Conservation (phyloP, 2,329 filamentous ascomycete genomes). For the Fusarium globosum region DNA sequence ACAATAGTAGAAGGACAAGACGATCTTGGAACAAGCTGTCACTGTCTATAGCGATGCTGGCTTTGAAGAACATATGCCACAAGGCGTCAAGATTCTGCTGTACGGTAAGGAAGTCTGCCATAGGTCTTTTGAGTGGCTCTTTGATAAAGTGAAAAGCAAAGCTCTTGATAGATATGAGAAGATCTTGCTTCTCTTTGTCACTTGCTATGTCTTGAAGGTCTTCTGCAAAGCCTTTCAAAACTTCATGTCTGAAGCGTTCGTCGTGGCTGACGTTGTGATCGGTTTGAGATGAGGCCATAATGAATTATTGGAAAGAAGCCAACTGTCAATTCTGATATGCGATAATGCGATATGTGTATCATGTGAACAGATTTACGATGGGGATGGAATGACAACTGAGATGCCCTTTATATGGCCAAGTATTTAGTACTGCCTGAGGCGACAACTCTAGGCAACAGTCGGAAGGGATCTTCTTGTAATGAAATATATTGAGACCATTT, state of each 20-base stretch:
- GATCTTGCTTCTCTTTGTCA: not conserved
- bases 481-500: not conserved
- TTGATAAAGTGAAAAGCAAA: not conserved
- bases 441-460: not conserved
- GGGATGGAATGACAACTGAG: not conserved
- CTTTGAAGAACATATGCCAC: not conserved
- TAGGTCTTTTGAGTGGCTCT: not conserved
- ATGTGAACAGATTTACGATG: too few species aligned
- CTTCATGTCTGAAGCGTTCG: not conserved
- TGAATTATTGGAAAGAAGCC: not conserved
- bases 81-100: not conserved
- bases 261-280: not conserved
- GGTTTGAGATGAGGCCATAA: not conserved
- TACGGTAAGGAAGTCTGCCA: not conserved
- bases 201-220: not conserved
- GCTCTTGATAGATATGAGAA: not conserved
- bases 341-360: not conserved
- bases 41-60: not conserved
- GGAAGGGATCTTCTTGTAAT: not conserved
- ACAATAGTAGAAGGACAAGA: not conserved
- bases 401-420: not conserved
- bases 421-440: not conserved
- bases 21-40: slow-evolving; percentile 4
- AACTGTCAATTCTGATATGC: too few species aligned
- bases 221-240: not conserved